Percentiles rank a stretch among this genome's conserved stretches.
Evolutionary conservation across 1,284 basidiomycete genomes (phyloP).

Genomic region (Microbotryomycetes sp.): DNA sequence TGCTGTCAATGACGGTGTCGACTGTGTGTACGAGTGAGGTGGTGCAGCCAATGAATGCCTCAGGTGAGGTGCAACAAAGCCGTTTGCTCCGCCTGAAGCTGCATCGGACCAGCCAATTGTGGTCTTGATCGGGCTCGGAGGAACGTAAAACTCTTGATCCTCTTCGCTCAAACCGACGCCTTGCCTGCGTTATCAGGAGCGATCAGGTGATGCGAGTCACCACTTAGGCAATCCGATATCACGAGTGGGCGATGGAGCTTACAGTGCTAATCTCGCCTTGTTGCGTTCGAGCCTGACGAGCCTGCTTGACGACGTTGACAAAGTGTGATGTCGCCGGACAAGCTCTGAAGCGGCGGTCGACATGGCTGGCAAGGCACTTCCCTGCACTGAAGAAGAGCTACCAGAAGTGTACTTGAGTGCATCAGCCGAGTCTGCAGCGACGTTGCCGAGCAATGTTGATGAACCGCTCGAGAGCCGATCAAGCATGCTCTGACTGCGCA

Average conservation of each 20-base stretch:
- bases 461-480: background rate
- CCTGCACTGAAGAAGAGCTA: too few species aligned
- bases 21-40: background rate
- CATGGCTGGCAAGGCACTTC: background rate
- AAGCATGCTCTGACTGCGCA: background rate
- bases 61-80: background rate
- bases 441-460: too few species aligned
- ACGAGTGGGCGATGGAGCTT: background rate
- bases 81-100: background rate
- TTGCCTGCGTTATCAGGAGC: constrained; percentile 12
- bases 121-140: constrained; percentile 13
- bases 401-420: too few species aligned
- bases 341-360: constrained; percentile 1
- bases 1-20: background rate
- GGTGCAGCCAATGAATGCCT: background rate
- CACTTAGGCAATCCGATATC: background rate
- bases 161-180: constrained; percentile 27
- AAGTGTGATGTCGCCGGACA: constrained; percentile 26
- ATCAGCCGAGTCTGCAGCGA: background rate
- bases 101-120: background rate
- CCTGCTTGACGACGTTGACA: constrained; percentile 18
- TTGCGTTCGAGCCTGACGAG: constrained; percentile 27
- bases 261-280: constrained; percentile 26
- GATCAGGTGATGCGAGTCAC: background rate
- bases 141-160: constrained; percentile 32